A percentile compares a stretch with the other conserved stretches of the same genome.
phyloP scores from a whole-genome alignment of 345 rosid species.

The Eucalyptus melliodora region DNA sequence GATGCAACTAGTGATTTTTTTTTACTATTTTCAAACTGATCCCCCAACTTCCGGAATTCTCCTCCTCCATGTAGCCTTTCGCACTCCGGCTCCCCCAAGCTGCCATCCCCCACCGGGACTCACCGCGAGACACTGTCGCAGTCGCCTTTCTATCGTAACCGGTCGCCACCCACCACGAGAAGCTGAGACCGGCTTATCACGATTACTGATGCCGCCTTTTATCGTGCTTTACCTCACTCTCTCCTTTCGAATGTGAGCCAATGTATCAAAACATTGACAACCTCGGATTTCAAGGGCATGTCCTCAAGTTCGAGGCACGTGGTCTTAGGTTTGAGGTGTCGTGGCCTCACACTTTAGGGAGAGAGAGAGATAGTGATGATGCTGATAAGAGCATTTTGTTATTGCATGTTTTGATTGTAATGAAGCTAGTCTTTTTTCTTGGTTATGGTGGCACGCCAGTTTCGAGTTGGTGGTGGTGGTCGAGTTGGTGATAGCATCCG shows the following conservation, averaged over 20 bases:
- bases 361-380: background rate
- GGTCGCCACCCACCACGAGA: background rate
- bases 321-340: background rate
- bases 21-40: background rate
- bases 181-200: background rate
- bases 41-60: background rate
- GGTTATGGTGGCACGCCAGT: rapidly evolving
- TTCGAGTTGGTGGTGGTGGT: background rate
- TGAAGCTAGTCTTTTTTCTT: background rate
- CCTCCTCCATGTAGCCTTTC: background rate
- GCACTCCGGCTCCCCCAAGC: background rate
- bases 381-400: background rate
- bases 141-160: background rate
- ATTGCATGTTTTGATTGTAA: rapidly evolving
- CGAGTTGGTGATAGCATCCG: rapidly evolving
- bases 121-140: background rate
- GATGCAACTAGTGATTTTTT: background rate
- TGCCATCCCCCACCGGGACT: background rate
- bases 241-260: background rate
- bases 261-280: background rate
- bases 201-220: rapidly evolving
- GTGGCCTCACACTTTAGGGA: background rate
- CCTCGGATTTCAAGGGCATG: rapidly evolving
- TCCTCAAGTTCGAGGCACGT: rapidly evolving
- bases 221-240: background rate